phyloP scores from a whole-genome alignment of 805 yeast genomes.

The Brettanomyces custersianus region DNA sequence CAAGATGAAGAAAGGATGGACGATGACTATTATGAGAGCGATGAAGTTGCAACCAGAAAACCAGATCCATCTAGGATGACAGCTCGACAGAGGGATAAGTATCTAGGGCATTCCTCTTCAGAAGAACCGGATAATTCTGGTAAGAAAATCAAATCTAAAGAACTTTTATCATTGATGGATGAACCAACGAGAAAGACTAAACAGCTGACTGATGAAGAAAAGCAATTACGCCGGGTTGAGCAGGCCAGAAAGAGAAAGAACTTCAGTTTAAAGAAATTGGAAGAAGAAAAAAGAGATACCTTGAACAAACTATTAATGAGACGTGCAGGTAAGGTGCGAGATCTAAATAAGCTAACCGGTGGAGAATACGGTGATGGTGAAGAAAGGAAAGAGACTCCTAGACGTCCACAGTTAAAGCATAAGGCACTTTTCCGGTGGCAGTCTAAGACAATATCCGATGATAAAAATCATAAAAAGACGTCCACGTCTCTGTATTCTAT shows the following conservation, averaged over 20 bases:
- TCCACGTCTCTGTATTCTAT: slow-evolving; percentile 15
- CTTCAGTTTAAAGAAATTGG: slow-evolving; percentile 69
- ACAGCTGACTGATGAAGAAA: slow-evolving; percentile 73
- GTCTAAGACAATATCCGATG: slow-evolving; percentile 17
- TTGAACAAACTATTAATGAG: slow-evolving; percentile 77
- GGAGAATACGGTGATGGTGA: slow-evolving; percentile 23
- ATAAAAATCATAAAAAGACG: slow-evolving; percentile 9
- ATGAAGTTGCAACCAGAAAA: slow-evolving; percentile 32
- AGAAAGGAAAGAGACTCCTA: slow-evolving; percentile 8
- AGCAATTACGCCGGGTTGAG: slow-evolving; percentile 74
- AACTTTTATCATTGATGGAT: slow-evolving; percentile 28
- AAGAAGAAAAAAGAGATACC: slow-evolving; percentile 90
- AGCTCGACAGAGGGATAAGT: slow-evolving; percentile 45
- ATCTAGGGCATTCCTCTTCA: slow-evolving; percentile 20
- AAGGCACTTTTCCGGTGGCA: slow-evolving; percentile 37
- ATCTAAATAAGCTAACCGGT: slow-evolving; percentile 17
- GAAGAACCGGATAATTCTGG: slow-evolving; percentile 16
- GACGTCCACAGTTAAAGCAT: slow-evolving; percentile 34
- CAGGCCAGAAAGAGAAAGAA: slow-evolving; percentile 83
- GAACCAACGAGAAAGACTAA: slow-evolving; percentile 36
- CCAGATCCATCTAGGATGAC: slow-evolving; percentile 43
- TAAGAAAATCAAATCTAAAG: slow-evolving; percentile 14
- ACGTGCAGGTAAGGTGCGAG: slow-evolving; percentile 67
- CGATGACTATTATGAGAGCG: slow-evolving; percentile 23
- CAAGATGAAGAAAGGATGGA: background rate